Conservation (phyloP, 2,329 filamentous ascomycete species). For the Pseudogymnoascus destructans region DNA sequence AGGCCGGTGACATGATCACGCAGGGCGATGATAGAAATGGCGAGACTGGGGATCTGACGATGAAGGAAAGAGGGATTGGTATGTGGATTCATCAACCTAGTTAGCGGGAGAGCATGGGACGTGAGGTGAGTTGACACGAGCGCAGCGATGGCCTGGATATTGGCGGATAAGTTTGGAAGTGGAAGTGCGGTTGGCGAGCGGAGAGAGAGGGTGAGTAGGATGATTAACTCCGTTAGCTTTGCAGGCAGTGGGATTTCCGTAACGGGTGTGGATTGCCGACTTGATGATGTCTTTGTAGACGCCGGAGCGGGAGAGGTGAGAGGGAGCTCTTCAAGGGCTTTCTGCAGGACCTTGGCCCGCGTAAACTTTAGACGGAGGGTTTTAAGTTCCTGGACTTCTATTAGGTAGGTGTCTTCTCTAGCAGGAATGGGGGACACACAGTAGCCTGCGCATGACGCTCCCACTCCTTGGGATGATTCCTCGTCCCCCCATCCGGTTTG, state of each 20-base stretch:
- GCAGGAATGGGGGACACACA: conserved; percentile 27
- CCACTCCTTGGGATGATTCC: conserved; percentile 35
- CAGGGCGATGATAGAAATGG: conserved; percentile 30
- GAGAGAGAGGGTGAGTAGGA: conserved; percentile 37
- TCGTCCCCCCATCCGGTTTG: conserved; percentile 45
- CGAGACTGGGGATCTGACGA: conserved; percentile 39
- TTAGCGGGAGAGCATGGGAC: conserved; percentile 35
- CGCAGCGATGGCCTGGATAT: conserved; percentile 35
- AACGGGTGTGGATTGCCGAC: conserved; percentile 13
- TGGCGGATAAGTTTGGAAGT: conserved; percentile 35
- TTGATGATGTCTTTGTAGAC: conserved; percentile 16
- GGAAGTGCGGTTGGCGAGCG: conserved; percentile 27
- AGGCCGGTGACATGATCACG: conserved; percentile 28
- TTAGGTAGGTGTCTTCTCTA: neutral
- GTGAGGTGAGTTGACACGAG: conserved; percentile 39
- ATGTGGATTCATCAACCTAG: conserved; percentile 35
- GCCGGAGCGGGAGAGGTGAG: conserved; percentile 22
- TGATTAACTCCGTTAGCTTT: conserved; percentile 39
- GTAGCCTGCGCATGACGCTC: conserved; percentile 37
- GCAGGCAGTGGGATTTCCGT: conserved; percentile 26
- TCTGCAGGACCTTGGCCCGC: conserved; percentile 37
- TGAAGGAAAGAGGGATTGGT: conserved; percentile 42
- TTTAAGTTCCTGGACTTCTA: conserved; percentile 35
- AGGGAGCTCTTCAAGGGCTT: conserved; percentile 36
- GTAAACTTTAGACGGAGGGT: conserved; percentile 35